phyloP scores from a whole-genome alignment of 2,329 filamentous ascomycete genomes.

The Aspergillus felis region DNA sequence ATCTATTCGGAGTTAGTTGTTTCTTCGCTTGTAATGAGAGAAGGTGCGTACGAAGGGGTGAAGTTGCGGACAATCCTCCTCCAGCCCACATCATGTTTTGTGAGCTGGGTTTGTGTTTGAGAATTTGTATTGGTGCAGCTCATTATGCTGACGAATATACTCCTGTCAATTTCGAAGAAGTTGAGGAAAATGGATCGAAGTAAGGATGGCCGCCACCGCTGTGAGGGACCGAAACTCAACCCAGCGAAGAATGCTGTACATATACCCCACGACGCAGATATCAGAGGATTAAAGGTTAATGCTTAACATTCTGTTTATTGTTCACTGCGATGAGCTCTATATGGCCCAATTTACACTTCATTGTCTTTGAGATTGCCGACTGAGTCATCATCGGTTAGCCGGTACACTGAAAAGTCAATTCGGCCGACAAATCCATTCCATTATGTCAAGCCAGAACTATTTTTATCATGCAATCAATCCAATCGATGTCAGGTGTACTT shows the following conservation, averaged over 20 bases:
- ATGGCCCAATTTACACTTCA: background rate
- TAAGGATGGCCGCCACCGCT: background rate
- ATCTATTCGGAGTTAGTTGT: constrained; percentile 21
- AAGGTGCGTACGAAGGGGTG: constrained; percentile 38
- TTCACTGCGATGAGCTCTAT: background rate
- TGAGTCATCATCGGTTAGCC: background rate
- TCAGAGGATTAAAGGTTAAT: background rate
- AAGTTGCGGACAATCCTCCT: constrained; percentile 37
- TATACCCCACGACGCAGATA: background rate
- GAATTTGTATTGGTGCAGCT: background rate
- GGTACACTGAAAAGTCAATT: background rate
- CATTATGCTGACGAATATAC: background rate
- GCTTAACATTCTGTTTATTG: background rate
- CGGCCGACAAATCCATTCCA: background rate
- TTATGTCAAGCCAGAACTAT: background rate
- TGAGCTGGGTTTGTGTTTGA: background rate
- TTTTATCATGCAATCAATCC: background rate
- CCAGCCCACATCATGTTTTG: constrained; percentile 38
- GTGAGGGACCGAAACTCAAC: background rate
- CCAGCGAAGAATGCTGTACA: background rate
- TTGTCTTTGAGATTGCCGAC: background rate
- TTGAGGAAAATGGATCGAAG: background rate
- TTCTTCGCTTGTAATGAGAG: background rate
- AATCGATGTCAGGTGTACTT: background rate
- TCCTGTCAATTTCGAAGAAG: background rate